A percentile compares a stretch with the other conserved stretches of the same genome.
These are phyloP conservation scores for Sistotremastrum niveocremeum DNA, from an alignment of 768 basidiomycete species.

Conservation along the genomic window DNA sequence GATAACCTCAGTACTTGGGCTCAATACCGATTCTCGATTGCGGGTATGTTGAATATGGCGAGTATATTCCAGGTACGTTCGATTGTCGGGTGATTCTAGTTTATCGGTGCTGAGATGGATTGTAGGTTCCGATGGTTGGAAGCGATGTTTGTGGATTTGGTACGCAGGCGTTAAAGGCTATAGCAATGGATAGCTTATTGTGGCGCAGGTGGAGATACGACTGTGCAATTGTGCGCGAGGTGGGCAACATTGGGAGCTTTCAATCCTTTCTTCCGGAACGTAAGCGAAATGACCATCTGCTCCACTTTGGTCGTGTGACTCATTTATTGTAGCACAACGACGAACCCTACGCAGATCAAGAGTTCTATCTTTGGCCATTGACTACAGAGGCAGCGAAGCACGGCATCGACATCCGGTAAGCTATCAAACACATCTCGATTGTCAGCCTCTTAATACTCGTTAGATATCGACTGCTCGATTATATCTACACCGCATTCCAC, in stretches of 20 bases:
- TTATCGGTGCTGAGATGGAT: no score
- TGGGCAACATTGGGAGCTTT: slow-evolving; percentile 73
- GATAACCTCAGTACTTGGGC: slow-evolving; percentile 49
- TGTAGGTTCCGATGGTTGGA: slow-evolving; percentile 54
- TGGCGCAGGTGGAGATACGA: slow-evolving; percentile 37
- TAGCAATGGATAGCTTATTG: neutral
- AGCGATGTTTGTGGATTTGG: slow-evolving; percentile 61
- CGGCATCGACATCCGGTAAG: slow-evolving; percentile 47
- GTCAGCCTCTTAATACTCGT: neutral
- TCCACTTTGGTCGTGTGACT: no score
- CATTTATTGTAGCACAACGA: slow-evolving; percentile 32
- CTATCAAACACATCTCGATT: neutral
- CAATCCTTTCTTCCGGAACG: slow-evolving; percentile 70
- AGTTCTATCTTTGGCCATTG: slow-evolving; percentile 52
- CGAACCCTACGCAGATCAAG: slow-evolving; percentile 41
- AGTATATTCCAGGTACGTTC: slow-evolving; percentile 32
- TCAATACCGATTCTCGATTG: slow-evolving; percentile 45
- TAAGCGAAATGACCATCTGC: slow-evolving; percentile 16
- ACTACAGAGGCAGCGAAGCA: slow-evolving; percentile 46
- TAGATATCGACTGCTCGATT: slow-evolving; percentile 57
- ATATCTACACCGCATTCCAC: slow-evolving; percentile 61
- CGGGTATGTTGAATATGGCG: slow-evolving; percentile 56
- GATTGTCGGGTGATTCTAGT: no score
- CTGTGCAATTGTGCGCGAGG: slow-evolving; percentile 55
- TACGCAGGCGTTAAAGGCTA: slow-evolving; percentile 13